Evolutionary conservation across 1,284 basidiomycete genomes (phyloP), one percentile per base, ranked within the genome.

Genomic region (Cryptococcus sp.): DNA sequence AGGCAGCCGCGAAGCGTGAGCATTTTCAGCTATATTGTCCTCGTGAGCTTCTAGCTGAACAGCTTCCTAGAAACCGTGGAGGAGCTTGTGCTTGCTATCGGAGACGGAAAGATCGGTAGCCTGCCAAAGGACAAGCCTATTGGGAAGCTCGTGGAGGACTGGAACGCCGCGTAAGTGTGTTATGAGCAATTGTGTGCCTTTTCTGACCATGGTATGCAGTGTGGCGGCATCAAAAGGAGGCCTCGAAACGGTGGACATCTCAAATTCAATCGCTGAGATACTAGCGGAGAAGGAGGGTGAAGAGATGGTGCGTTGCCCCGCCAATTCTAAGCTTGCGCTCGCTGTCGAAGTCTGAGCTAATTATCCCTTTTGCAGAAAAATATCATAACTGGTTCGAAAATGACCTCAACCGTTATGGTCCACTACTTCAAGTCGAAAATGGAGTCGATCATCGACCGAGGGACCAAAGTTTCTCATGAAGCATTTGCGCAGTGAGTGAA

Each of bases 271-370:
- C 17, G 89, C 92, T 0, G 80, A 87, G 0, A 81, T 93, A 52
- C 86, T 96, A 81, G 87, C 89, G 0, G 84, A 87, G 26, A 98
- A 97, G 77, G 94, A 98, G 67, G 86, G 87, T 16, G 91, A 96
- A 34, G 95, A 98, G 74, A 72, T 93, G 56, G 93, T 93, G 65
- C 63, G 88, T 80, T 15, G 25, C 0, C n/a, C 0, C 5, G 16
- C 60, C 51, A 61, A 54, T 43, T 66, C 57, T 37, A 17, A 11
- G 0, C 25, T 7, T 7, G 5, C 11, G n/a, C 54, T 62, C 37
- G 58, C 16, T 38, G 39, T 54, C 54, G 20, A 59, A 2, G 8
- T 34, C 25, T 41, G 19, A 11, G 17, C 51, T 34, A 34, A 34
- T 10, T 13, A 10, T 10, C 8, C 8, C 5, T 34, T 10, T 34